phyloP scores from a whole-genome alignment of 805 yeast species.

The Limtongozyma cylindracea region DNA sequence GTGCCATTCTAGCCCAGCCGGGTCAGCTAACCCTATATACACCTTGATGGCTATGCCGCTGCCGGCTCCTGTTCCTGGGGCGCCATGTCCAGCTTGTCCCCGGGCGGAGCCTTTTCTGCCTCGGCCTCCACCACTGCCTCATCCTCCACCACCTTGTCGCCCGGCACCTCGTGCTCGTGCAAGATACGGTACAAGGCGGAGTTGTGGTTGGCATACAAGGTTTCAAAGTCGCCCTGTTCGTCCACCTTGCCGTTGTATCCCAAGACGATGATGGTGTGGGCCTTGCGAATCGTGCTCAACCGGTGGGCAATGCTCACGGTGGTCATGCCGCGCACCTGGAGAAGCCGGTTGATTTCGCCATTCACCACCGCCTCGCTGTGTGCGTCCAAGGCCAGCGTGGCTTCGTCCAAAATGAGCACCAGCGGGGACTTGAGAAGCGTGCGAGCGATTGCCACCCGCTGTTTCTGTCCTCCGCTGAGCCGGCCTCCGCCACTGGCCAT shows the following conservation, averaged over 20 bases:
- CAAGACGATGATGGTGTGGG: constrained; percentile 15
- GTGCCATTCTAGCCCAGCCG: too few species aligned
- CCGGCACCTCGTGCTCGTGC: too few species aligned
- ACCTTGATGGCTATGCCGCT: too few species aligned
- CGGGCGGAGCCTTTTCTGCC: too few species aligned
- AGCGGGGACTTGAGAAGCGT: constrained; percentile 44
- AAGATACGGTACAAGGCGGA: constrained; percentile 15
- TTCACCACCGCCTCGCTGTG: constrained; percentile 19
- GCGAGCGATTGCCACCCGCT: constrained; percentile 53
- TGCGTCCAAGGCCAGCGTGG: constrained; percentile 36
- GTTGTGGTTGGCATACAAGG: constrained; percentile 12
- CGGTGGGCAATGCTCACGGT: constrained; percentile 18
- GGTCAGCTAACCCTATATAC: too few species aligned
- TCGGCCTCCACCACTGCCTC: too few species aligned
- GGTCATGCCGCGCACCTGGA: constrained; percentile 13
- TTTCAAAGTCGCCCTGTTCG: constrained; percentile 13
- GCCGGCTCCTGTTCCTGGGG: too few species aligned
- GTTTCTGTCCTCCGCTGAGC: constrained; percentile 57
- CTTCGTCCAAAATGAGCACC: constrained; percentile 41
- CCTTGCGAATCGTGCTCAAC: constrained; percentile 16
- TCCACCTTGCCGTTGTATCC: constrained; percentile 15
- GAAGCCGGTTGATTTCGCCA: constrained; percentile 13
- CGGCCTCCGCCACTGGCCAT: constrained; percentile 31
- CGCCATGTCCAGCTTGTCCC: too few species aligned
- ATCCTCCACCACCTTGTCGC: too few species aligned